Evolutionary conservation across 1,284 basidiomycete genomes (phyloP), one percentile per base, ranked within the genome.

Genomic region (Dichomitus squalens): DNA sequence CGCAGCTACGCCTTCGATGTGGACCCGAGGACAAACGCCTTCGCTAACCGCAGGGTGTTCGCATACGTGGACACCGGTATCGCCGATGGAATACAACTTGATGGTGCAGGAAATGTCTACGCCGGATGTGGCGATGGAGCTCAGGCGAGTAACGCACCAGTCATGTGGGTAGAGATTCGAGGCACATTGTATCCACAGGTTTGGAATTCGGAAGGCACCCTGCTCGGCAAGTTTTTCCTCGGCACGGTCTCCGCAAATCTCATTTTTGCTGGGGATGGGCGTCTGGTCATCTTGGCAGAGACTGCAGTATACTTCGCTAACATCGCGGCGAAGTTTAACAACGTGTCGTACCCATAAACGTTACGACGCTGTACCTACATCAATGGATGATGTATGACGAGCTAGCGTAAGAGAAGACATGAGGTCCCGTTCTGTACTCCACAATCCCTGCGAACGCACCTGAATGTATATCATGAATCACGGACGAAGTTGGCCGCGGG

Each of bases 211-310:
- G 66, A 79, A 14, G 90, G 90, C 2, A 80, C 76, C 2, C 75
- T 92, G 2, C 73, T 93, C 9, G 90, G 90, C 40, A 93, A 92
- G 72, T 86, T 93, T 69, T 91, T 87, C 73, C 59, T 86, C 0
- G 85, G 84, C 16, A 76, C 71, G 3, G 77, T 76, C 0, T 78
- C 81, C 4, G 81, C 89, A 25, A 88, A 92, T 68, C 76, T 87
- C 74, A 80, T 84, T 11, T 92, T 92, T 66, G 87, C 87, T 0
- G 83, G 82, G 0, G 72, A 79, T 56, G 84, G 84, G 1, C 74
- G 83, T 11, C 77, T 92, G 41, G 78, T 91, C 34, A 86, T 93
- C 58, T 70, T 88, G 60, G 85, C 83, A 0, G 88, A 91, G 70
- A 88, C 84, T 12, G 78, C 79, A 58, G 74, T 92, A 12, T 91